These are phyloP conservation scores for Candida peoriensis DNA, from an alignment of 805 yeast genomes.

Conservation along the genomic window DNA sequence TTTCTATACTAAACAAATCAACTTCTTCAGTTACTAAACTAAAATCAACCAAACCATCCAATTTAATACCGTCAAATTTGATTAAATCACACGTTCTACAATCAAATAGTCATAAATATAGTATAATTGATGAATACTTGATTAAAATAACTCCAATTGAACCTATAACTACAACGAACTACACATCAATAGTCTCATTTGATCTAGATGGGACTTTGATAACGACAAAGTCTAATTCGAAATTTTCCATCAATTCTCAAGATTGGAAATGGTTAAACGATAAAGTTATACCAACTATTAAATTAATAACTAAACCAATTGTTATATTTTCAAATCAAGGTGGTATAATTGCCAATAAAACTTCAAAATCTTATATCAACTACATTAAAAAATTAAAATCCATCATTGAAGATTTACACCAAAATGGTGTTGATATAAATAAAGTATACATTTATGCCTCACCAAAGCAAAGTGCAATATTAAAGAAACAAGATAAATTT, in stretches of 20 bases:
- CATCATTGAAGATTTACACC: slow-evolving; percentile 29
- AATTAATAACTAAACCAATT: slow-evolving; percentile 24
- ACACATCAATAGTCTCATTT: slow-evolving; percentile 37
- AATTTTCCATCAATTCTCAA: slow-evolving; percentile 48
- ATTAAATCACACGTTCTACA: neutral
- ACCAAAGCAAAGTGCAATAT: slow-evolving; percentile 43
- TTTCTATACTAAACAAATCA: neutral
- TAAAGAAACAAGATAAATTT: slow-evolving; percentile 10
- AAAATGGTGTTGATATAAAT: slow-evolving; percentile 19
- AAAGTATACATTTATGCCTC: slow-evolving; percentile 56
- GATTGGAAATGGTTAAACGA: slow-evolving; percentile 75
- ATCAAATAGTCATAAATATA: neutral
- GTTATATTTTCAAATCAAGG: slow-evolving; percentile 90
- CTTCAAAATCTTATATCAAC: slow-evolving; percentile 30
- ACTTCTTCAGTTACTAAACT: neutral
- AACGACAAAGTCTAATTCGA: slow-evolving; percentile 54
- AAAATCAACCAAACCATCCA: neutral
- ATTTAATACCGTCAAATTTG: neutral
- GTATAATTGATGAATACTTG: neutral
- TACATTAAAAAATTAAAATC: slow-evolving; percentile 38
- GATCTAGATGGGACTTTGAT: slow-evolving; percentile 84
- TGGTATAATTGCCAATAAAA: slow-evolving; percentile 42
- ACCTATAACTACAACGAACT: neutral
- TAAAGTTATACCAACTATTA: slow-evolving; percentile 15
- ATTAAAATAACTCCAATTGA: neutral